These are phyloP conservation scores for Xylariaceae sp. DNA, from an alignment of 2,329 filamentous ascomycete genomes.

Conservation along the genomic window DNA sequence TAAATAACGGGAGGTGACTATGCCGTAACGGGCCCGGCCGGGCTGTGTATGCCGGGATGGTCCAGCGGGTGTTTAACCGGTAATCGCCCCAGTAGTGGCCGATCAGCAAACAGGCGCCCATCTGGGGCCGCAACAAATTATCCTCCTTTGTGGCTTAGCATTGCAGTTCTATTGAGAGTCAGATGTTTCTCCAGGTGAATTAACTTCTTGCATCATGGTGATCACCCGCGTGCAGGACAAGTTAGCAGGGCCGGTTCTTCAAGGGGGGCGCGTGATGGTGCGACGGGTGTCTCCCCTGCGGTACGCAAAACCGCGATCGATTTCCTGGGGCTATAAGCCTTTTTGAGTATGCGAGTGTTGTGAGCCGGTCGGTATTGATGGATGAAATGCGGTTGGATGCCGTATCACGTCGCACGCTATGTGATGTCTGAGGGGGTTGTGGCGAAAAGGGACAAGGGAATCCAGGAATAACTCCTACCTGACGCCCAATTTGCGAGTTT, in stretches of 20 bases:
- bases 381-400: conserved; percentile 6
- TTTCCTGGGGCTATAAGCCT: conserved; percentile 5
- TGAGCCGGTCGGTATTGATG: conserved; percentile 14
- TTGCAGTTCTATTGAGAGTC: not conserved
- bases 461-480: not conserved
- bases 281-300: not conserved
- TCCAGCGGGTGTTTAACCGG: not conserved
- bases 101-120: not conserved
- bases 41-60: no score
- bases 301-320: not conserved
- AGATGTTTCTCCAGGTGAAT: not conserved
- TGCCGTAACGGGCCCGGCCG: conserved; percentile 3
- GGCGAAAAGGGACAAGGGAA: conserved; percentile 7
- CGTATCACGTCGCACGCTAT: conserved; percentile 19
- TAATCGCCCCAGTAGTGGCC: not conserved
- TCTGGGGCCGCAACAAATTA: not conserved
- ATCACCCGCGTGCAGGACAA: not conserved
- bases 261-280: not conserved
- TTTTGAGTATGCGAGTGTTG: conserved; percentile 25
- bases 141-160: not conserved
- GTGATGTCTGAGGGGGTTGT: conserved; percentile 12
- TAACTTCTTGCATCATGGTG: not conserved
- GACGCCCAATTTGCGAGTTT: conserved; percentile 6
- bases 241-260: not conserved
- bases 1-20: conserved; percentile 21